Evolutionary conservation across 2,329 filamentous ascomycete genomes (phyloP).

Genomic region (Aureobasidium namibiae): DNA sequence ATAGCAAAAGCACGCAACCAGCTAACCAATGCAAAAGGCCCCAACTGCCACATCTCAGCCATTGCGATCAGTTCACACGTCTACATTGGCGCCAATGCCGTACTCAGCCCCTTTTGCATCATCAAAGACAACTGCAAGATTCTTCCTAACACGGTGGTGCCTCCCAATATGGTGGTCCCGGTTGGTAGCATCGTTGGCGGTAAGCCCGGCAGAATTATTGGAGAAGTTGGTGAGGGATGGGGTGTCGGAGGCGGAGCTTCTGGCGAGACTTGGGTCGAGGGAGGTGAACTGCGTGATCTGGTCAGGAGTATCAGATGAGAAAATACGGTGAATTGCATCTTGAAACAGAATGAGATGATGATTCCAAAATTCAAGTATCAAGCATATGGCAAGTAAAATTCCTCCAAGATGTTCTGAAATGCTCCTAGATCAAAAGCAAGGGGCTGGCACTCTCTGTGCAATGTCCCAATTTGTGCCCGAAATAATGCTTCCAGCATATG

Average conservation of each 20-base stretch:
- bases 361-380: not conserved
- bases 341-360: not conserved
- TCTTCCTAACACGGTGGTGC: conserved; percentile 74
- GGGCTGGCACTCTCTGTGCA: not conserved
- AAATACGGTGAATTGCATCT: not conserved
- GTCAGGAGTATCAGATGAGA: conserved; percentile 38
- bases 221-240: conserved; percentile 67
- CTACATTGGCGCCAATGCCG: conserved; percentile 68
- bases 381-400: not conserved
- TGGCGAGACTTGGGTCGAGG: conserved; percentile 41
- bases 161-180: conserved; percentile 82
- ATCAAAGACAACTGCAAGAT: conserved; percentile 91
- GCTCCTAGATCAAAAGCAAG: not conserved
- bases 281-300: conserved; percentile 40
- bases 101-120: conserved; percentile 78
- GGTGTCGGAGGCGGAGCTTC: conserved; percentile 33
- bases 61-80: conserved; percentile 79
- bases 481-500: not conserved
- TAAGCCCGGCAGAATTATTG: conserved; percentile 68
- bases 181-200: conserved; percentile 89
- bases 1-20: not conserved
- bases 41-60: conserved; percentile 65
- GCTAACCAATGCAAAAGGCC: conserved; percentile 24
- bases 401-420: not conserved
- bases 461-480: not conserved